Evolutionary conservation across 1,284 basidiomycete genomes (phyloP).

Genomic region (Trametes hirsuta): DNA sequence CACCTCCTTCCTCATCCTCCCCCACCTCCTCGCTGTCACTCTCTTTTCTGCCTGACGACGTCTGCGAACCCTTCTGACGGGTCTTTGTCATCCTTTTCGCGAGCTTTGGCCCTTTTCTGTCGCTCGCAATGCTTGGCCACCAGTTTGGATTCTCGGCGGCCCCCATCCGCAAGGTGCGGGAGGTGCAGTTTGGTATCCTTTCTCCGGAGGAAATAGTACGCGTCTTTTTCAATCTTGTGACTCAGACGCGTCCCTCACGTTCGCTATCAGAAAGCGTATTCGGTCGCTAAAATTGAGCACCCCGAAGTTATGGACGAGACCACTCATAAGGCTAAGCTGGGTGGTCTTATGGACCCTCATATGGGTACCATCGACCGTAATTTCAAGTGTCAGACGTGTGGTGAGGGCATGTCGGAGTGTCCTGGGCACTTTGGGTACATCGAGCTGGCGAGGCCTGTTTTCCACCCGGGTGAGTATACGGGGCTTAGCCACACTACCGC

Average conservation of each 20-base stretch:
- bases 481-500: not conserved
- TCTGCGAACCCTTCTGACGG: slow-evolving; percentile 19
- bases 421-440: slow-evolving; percentile 99
- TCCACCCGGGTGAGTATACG: slow-evolving; percentile 83
- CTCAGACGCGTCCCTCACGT: slow-evolving; percentile 23
- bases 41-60: slow-evolving; percentile 15
- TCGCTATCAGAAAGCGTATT: slow-evolving; percentile 86
- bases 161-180: slow-evolving; percentile 91
- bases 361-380: slow-evolving; percentile 99
- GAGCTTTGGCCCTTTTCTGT: slow-evolving; percentile 20
- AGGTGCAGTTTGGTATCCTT: slow-evolving; percentile 99
- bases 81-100: slow-evolving; percentile 19
- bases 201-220: slow-evolving; percentile 99
- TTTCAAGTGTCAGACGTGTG: slow-evolving; percentile 99
- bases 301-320: slow-evolving; percentile 98
- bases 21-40: slow-evolving; percentile 7
- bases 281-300: slow-evolving; percentile 97
- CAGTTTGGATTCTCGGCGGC: slow-evolving; percentile 92
- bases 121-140: slow-evolving; percentile 71
- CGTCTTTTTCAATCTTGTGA: slow-evolving; percentile 31
- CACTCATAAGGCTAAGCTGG: slow-evolving; percentile 85
- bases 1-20: slow-evolving; percentile 5
- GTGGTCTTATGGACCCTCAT: slow-evolving; percentile 96
- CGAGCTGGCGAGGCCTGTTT: slow-evolving; percentile 95
- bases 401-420: slow-evolving; percentile 97